A percentile compares a stretch with the other conserved stretches of the same genome.
These are phyloP conservation scores for Whalleya microplaca DNA, from an alignment of 2,329 filamentous ascomycete genomes.

Conservation along the genomic window DNA sequence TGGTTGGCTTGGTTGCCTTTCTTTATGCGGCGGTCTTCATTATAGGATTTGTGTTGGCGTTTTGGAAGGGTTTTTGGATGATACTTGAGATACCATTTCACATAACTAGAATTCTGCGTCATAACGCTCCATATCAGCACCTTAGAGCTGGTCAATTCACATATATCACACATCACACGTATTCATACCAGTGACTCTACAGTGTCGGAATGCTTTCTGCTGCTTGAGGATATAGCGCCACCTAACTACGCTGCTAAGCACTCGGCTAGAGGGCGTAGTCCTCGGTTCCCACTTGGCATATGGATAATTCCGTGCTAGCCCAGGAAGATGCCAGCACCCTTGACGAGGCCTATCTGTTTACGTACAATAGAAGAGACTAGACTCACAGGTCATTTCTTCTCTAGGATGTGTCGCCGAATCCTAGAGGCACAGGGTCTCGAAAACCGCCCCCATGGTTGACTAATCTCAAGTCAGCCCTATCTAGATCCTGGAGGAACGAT, in stretches of 20 bases:
- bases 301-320: too few relatives aligned
- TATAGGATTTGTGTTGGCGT: slow-evolving; percentile 11
- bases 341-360: too few relatives aligned
- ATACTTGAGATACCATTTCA: slow-evolving; percentile 21
- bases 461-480: not conserved
- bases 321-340: too few relatives aligned
- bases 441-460: not conserved
- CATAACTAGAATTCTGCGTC: slow-evolving; percentile 18
- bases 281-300: too few relatives aligned
- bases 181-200: not conserved
- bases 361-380: too few relatives aligned
- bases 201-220: too few relatives aligned
- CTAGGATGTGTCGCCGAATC: not conserved
- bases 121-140: slow-evolving; percentile 7
- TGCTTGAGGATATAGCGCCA: too few relatives aligned
- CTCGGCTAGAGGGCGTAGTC: too few relatives aligned
- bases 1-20: slow-evolving; percentile 9
- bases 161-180: slow-evolving; percentile 2
- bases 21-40: slow-evolving; percentile 2
- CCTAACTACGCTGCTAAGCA: too few relatives aligned
- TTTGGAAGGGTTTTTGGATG: not conserved
- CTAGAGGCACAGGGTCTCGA: not conserved
- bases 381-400: too few relatives aligned
- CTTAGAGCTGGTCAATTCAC: slow-evolving; percentile 17
- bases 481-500: not conserved